Evolutionary conservation across 371 early-diverging fungal genomes (phyloP).

Genomic region (Syncephalis fuscata): DNA sequence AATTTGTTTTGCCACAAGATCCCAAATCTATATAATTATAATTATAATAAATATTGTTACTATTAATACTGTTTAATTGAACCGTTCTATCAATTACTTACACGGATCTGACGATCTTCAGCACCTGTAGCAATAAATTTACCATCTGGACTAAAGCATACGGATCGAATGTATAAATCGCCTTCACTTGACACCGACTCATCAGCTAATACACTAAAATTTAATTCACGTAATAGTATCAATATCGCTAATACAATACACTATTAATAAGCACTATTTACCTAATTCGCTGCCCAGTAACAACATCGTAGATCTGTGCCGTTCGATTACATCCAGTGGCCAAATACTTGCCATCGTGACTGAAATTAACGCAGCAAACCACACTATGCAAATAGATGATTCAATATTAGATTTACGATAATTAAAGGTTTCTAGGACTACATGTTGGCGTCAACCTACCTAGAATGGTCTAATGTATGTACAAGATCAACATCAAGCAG

Average conservation of each 20-base stretch:
- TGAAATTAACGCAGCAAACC: conserved; percentile 94
- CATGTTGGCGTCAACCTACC: conserved; percentile 10
- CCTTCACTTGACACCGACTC: conserved; percentile 49
- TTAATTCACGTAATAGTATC: too few relatives aligned
- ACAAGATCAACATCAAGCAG: conserved; percentile 66
- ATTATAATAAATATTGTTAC: background rate
- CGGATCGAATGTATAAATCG: conserved; percentile 90
- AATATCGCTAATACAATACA: background rate
- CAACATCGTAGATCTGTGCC: conserved; percentile 77
- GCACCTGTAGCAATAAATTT: conserved; percentile 89
- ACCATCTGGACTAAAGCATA: conserved; percentile 93
- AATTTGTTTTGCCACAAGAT: conserved; percentile 48
- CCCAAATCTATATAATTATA: conserved; percentile 44
- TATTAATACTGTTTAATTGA: background rate
- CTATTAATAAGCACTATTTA: conserved; percentile 13
- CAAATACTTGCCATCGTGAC: conserved; percentile 75
- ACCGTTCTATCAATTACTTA: conserved; percentile 12
- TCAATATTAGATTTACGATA: too few relatives aligned
- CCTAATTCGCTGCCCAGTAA: conserved; percentile 50
- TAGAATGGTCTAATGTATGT: conserved; percentile 69
- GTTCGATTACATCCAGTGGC: conserved; percentile 92
- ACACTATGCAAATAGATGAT: conserved; percentile 29
- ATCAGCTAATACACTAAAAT: conserved; percentile 58
- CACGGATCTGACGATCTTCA: conserved; percentile 88
- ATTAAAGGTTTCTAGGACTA: too few relatives aligned